Evolutionary conservation across 495 filamentous ascomycete species (phyloP).

Genomic region (Penicillium waksmanii): DNA sequence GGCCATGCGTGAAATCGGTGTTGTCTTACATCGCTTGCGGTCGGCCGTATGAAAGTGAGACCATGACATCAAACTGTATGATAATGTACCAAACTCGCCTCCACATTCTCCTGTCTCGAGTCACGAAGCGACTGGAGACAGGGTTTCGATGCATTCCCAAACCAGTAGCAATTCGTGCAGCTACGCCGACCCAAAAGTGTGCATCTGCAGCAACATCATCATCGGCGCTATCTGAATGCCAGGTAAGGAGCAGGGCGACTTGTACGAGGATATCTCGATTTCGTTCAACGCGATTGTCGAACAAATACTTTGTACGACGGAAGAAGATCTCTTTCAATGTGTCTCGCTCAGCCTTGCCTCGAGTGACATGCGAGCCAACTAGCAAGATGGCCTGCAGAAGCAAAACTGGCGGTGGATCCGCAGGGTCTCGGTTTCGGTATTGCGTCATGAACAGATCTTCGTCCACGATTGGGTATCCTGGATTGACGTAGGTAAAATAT

Average conservation of each 20-base stretch:
- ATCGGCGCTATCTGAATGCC: slow-evolving; percentile 52
- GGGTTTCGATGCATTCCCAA: slow-evolving; percentile 55
- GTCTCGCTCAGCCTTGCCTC: slow-evolving; percentile 45
- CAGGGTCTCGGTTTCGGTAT: slow-evolving; percentile 50
- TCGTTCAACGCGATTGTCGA: slow-evolving; percentile 52
- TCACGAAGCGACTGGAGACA: slow-evolving; percentile 46
- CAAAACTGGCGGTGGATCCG: slow-evolving; percentile 49
- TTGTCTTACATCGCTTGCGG: slow-evolving; percentile 51
- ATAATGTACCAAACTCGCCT: slow-evolving; percentile 52
- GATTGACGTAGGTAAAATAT: slow-evolving; percentile 50
- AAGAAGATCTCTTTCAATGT: slow-evolving; percentile 52
- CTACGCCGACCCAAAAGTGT: slow-evolving; percentile 54
- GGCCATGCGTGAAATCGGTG: neutral
- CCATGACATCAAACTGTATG: slow-evolving; percentile 53
- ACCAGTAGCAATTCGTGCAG: slow-evolving; percentile 51
- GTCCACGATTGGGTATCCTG: slow-evolving; percentile 50
- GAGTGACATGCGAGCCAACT: slow-evolving; percentile 49
- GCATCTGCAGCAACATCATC: slow-evolving; percentile 54
- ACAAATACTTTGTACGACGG: slow-evolving; percentile 51
- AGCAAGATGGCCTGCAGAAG: slow-evolving; percentile 51
- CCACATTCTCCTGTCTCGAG: slow-evolving; percentile 51
- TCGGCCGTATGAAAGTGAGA: slow-evolving; percentile 53
- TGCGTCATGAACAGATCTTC: slow-evolving; percentile 53
- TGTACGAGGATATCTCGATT: slow-evolving; percentile 56
- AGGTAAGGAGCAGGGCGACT: slow-evolving; percentile 49